Percentiles rank a stretch among this genome's conserved stretches.
These are phyloP conservation scores for Copromyces sp. DNA, from an alignment of 495 filamentous ascomycete species.

Conservation along the genomic window DNA sequence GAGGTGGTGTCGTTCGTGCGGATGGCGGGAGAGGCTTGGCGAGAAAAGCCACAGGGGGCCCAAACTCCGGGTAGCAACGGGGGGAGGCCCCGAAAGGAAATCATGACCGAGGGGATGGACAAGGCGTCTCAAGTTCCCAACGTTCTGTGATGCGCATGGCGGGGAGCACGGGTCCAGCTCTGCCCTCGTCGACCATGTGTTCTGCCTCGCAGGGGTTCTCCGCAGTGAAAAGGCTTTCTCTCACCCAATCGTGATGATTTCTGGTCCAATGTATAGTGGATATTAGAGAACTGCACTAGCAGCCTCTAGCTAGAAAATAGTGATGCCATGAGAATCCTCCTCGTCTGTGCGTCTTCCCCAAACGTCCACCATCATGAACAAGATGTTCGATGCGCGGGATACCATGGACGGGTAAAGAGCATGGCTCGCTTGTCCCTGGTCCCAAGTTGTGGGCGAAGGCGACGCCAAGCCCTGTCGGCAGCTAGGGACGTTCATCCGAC, in stretches of 20 bases:
- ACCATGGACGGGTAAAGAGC: not conserved
- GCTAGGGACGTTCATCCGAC: not conserved
- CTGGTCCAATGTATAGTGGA: not conserved
- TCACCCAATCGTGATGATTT: not conserved
- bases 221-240: not conserved
- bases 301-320: not conserved
- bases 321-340: not conserved
- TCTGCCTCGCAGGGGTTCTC: not conserved
- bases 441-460: not conserved
- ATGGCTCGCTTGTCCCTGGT: not conserved
- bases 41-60: not conserved
- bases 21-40: not conserved
- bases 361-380: too few species aligned
- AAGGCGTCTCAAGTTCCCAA: not conserved
- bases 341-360: not conserved
- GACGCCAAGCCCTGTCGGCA: not conserved
- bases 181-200: not conserved
- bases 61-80: not conserved
- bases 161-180: not conserved
- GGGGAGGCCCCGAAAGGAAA: not conserved
- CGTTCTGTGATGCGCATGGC: not conserved
- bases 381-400: too few species aligned
- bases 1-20: not conserved
- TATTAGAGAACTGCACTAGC: not conserved
- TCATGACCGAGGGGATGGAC: not conserved